These are phyloP conservation scores for Colletotrichum sp. DNA, from an alignment of 2,329 filamentous ascomycete genomes.

Conservation along the genomic window DNA sequence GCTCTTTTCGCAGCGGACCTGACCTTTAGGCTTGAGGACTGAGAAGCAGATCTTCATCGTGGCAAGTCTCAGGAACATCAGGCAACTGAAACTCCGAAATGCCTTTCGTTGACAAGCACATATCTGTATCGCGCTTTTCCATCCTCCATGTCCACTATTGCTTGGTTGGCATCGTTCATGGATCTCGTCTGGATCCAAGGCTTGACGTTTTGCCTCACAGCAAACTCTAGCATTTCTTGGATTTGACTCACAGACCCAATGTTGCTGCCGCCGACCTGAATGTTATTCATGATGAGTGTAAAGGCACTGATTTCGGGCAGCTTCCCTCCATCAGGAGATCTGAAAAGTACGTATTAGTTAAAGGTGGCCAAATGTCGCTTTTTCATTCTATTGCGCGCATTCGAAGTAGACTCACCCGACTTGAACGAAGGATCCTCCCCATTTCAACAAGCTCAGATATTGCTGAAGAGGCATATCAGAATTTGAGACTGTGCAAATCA, in stretches of 20 bases:
- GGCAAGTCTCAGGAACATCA: background rate
- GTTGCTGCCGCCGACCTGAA: constrained; percentile 47
- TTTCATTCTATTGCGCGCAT: background rate
- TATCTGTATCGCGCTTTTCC: constrained; percentile 52
- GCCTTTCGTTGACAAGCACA: constrained; percentile 30
- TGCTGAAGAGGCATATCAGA: constrained; percentile 62
- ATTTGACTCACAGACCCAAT: constrained; percentile 52
- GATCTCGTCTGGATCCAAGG: constrained; percentile 56
- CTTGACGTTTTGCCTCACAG: constrained; percentile 56
- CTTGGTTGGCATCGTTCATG: constrained; percentile 57
- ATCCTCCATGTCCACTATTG: constrained; percentile 55
- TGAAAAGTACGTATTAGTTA: background rate
- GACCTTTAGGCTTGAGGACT: background rate
- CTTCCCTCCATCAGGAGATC: constrained; percentile 61
- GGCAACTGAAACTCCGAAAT: background rate
- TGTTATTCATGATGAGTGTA: constrained; percentile 60
- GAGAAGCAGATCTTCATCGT: background rate
- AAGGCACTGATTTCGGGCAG: constrained; percentile 54
- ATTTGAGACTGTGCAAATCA: constrained; percentile 62
- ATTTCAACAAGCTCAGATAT: constrained; percentile 67
- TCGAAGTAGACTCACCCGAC: constrained; percentile 42
- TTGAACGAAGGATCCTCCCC: constrained; percentile 67
- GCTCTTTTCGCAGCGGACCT: background rate
- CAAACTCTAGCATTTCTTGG: constrained; percentile 59
- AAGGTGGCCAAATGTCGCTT: background rate